Base-by-base conservation (phyloP, 2,329 filamentous ascomycete genomes). In the Dryadomyces sulphureus region DNA sequence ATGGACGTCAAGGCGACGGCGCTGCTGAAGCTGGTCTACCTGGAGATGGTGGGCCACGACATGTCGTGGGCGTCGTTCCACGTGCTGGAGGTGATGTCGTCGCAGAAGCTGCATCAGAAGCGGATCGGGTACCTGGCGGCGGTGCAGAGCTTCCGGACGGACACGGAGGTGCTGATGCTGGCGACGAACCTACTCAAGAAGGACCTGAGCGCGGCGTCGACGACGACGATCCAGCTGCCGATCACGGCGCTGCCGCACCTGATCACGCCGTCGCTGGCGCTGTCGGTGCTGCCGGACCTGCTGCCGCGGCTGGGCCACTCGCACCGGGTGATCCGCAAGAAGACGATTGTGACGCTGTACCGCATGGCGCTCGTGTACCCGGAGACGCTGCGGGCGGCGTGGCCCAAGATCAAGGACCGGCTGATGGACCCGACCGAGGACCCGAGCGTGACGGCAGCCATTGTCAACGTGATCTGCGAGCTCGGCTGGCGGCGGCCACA, bases 1-100 rank as follows among this genome's bases (percentile, higher is more conserved):
- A 92, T 95, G 84, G 89, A 96, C 67, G 75, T 94, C 65, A 98
- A 98, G 71, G 89, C 92, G 19, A 96, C 88, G 30, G 92, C 92
- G 40, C 73, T 98, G 45, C 70, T 98, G 58, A 98, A 98, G 69
- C 75, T 98, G 56, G 82, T 95, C 45, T 98, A 98, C 62, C 77
- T 98, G 54, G 92, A 98, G 62, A 98, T 98, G 92, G 89, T 96
- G 55, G 92, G 92, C 14, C 85, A 96, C 61, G 92, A 96, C 65
- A 98, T 98, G 92, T 95, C 90, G 3, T 98, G 92, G 92, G 92
- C 92, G 4, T 89, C 89, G 12, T 98, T 98, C 66, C 86, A 98
- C 62, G 90, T 96, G 45, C 80, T 98, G 41, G 92, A 98, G 67
- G 92, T 98, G 65, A 98, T 98, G 92, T 94, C 89, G 34, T 94